Base-by-base conservation (phyloP, 2,329 filamentous ascomycete genomes). In the Thelonectria rubi region DNA sequence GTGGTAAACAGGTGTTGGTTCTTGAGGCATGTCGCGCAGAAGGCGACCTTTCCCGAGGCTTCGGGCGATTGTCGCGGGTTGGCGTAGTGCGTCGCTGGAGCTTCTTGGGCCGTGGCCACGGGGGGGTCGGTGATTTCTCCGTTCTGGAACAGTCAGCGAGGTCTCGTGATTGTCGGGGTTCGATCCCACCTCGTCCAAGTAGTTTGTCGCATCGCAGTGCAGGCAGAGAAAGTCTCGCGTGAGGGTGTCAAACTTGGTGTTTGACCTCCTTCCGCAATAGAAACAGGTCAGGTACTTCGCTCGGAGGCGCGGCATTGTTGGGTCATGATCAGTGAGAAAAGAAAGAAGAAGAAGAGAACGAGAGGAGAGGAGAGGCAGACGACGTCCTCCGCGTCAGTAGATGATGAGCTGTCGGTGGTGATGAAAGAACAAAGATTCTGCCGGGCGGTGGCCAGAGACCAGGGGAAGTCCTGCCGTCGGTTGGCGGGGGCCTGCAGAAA, bases 101-200 rank as follows among this genome's bases (percentile, higher is more conserved):
- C 74, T 70, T 80, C 75, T 63, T 77, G 66, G 70, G 79, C 60
- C 60, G 86, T 86, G 18, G 84, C 79, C 21, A 88, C 82, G 2
- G 92, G 93, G 24, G 94, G 92, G 76, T 99, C 94, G 58, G 92
- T 91, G 67, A 98, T 95, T 52, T 96, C 88, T 72, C 94, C 94
- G 75, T 92, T 87, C 91, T 95, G 72, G 3, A 61, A 10, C 9
- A 4, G n/a, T 24, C 11, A 46, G 18, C 18, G 9, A 24, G 18
- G 11, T 70, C 49, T 71, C 62, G 3, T n/a, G 5, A 1, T 1
- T 0, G 1, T 8, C 1, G 0, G 0, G 20, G 18, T 34, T 40
- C 11, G 43, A 20, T 26, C 63, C 20, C 79, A 95, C 93, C 81
- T 94, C 84, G 75, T 99, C 95, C 32, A 97, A 82, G 79, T 92